These are phyloP conservation scores for Pyracantha coccinea DNA, from an alignment of 331 rosid genomes.

Conservation along the genomic window DNA sequence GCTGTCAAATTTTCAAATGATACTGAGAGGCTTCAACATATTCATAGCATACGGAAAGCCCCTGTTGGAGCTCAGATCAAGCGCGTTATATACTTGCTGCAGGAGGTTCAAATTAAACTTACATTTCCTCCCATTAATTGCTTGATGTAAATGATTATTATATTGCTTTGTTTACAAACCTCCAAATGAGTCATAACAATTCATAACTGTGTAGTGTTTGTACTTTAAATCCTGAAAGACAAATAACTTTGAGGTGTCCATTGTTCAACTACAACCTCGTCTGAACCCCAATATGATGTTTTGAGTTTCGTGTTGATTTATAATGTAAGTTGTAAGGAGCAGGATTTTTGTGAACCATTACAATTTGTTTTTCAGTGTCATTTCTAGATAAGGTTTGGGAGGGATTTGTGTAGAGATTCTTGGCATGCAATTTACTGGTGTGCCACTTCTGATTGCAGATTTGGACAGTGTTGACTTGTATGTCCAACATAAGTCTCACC, in stretches of 20 bases:
- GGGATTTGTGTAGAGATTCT: no score
- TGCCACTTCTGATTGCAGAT: no score
- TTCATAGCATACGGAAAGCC: conserved; percentile 60
- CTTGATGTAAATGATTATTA: not conserved
- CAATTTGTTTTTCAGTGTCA: no score
- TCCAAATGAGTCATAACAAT: not conserved
- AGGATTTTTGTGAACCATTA: no score
- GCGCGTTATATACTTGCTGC: conserved; percentile 73
- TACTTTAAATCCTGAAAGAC: not conserved
- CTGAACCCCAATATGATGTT: not conserved
- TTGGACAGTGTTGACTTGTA: no score
- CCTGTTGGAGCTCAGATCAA: conserved; percentile 94
- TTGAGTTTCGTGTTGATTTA: not conserved
- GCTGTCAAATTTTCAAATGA: conserved; percentile 80
- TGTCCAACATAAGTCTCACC: no score
- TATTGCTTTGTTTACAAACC: not conserved
- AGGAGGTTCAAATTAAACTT: conserved; percentile 42
- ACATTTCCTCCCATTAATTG: not conserved
- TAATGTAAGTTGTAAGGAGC: no score
- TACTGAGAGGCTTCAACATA: conserved; percentile 91
- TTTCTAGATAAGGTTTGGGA: no score
- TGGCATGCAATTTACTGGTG: no score
- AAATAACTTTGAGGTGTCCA: not conserved
- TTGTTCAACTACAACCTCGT: not conserved
- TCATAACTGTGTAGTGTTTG: not conserved